Evolutionary conservation across 495 filamentous ascomycete species (phyloP), one percentile per base, ranked within the genome.

Genomic region (Sporormia fimetaria): DNA sequence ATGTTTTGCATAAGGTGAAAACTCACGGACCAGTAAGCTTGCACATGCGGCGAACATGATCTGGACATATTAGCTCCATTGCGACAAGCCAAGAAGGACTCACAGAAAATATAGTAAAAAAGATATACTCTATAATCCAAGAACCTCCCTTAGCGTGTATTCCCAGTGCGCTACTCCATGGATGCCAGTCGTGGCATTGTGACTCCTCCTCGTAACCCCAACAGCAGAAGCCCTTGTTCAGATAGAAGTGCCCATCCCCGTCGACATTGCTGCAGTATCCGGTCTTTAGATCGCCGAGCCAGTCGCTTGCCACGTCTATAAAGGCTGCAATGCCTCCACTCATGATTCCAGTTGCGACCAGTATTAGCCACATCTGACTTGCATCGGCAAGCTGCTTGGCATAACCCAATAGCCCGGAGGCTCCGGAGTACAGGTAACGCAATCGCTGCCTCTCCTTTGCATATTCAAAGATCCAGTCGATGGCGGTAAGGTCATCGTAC

Each of bases 401-500:
- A 56, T 87, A 76, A 17, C 87, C 86, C 15, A 87, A 44, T 10
- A 94, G 40, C 2, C 85, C 82, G 20, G 75, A 73, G 6, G 80
- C 69, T 44, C 67, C 76, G 2, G 78, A 75, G 36, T 74, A 78
- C 7, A 98, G 67, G 11, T 81, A 66, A 6, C 85, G 71, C 49
- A 90, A 72, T 28, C 90, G 74, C 59, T 94, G 85, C 12, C 90
- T 73, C 61, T 98, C 90, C 60, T 95, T 95, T 17, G 86, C 90
- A 58, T 98, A 94, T 61, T 98, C 90, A 57, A 94, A 96, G 52
- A 95, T 96, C 90, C 90, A 98, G 65, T 98, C 90, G 60, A 98
- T 98, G 10, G 92, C 90, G 10, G 92, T 95, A 55, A 95, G 70
- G 64, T 98, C 83, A 51, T 94, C 90, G 62, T 98, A 98, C 35